phyloP scores from a whole-genome alignment of 2,329 filamentous ascomycete genomes.

The Colletotrichum viniferum region DNA sequence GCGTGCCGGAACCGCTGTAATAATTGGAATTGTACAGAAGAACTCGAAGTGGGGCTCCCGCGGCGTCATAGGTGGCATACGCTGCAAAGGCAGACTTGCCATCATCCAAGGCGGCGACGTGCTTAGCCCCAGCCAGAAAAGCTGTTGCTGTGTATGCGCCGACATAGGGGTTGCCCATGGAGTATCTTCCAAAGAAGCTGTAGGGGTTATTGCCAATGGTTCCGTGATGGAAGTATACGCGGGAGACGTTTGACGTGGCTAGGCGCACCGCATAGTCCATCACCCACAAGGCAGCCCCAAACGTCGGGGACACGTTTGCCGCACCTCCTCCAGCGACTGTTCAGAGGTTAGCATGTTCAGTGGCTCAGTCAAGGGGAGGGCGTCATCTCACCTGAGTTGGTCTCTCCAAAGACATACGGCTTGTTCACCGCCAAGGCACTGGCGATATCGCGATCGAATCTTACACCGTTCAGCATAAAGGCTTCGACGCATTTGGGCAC shows the following conservation, averaged over 20 bases:
- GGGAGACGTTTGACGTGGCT: conserved; percentile 7
- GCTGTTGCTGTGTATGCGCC: conserved; percentile 52
- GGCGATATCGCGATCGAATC: conserved; percentile 43
- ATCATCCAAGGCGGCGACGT: conserved; percentile 49
- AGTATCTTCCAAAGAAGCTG: conserved; percentile 52
- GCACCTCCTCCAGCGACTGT: conserved; percentile 10
- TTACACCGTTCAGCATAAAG: conserved; percentile 25
- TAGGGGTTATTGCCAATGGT: conserved; percentile 57
- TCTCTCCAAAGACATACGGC: conserved; percentile 53
- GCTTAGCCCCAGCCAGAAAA: conserved; percentile 46
- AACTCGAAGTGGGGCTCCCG: conserved; percentile 24
- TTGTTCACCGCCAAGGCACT: conserved; percentile 43
- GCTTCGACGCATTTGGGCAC: background rate
- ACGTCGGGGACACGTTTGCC: conserved; percentile 31
- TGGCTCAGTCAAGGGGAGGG: background rate
- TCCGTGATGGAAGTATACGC: conserved; percentile 53
- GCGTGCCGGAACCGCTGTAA: conserved; percentile 26
- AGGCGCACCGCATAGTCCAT: conserved; percentile 36
- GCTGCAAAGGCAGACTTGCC: conserved; percentile 46
- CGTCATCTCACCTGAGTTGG: conserved; percentile 47
- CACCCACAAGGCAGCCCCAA: conserved; percentile 44
- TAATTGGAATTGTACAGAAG: conserved; percentile 54
- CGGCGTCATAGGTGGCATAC: conserved; percentile 45
- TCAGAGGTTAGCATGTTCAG: background rate
- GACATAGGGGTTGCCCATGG: conserved; percentile 56